A percentile compares a stretch with the other conserved stretches of the same genome.
Conservation (phyloP, 225 moss, liverwort and hornwort genomes). For the Marchantia paleacea region DNA sequence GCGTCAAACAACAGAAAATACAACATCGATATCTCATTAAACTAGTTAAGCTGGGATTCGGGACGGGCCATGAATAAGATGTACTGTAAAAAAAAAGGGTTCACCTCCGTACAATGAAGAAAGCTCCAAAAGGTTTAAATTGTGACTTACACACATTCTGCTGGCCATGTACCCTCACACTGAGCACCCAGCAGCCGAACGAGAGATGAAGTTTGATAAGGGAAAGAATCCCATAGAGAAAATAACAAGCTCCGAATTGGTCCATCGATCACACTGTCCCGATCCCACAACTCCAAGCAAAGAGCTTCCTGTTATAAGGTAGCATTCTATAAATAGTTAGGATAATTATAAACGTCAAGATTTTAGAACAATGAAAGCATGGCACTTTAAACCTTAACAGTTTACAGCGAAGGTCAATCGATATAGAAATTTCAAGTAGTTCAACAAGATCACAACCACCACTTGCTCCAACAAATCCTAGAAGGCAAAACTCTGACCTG, state of each 20-base stretch:
- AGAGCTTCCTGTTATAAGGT: conserved; percentile 67
- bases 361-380: background rate
- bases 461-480: too few relatives aligned
- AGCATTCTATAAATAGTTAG: background rate
- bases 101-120: background rate
- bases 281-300: conserved; percentile 96
- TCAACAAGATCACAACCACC: too few relatives aligned
- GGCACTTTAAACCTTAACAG: background rate
- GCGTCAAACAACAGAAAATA: conserved; percentile 13
- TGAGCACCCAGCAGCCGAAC: conserved; percentile 87
- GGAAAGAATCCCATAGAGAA: conserved; percentile 73
- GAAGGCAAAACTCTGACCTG: conserved; percentile 44
- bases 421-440: background rate
- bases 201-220: conserved; percentile 76
- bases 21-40: too few relatives aligned
- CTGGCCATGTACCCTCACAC: conserved; percentile 94
- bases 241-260: conserved; percentile 86
- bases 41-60: background rate
- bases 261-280: conserved; percentile 95
- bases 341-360: background rate
- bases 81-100: too few relatives aligned
- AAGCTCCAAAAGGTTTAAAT: background rate
- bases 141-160: conserved; percentile 86
- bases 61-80: background rate
- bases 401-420: background rate